Percentiles rank a stretch among this genome's conserved stretches.
phyloP scores from a whole-genome alignment of 148 eudicot genomes.

The Nyssa sinensis region DNA sequence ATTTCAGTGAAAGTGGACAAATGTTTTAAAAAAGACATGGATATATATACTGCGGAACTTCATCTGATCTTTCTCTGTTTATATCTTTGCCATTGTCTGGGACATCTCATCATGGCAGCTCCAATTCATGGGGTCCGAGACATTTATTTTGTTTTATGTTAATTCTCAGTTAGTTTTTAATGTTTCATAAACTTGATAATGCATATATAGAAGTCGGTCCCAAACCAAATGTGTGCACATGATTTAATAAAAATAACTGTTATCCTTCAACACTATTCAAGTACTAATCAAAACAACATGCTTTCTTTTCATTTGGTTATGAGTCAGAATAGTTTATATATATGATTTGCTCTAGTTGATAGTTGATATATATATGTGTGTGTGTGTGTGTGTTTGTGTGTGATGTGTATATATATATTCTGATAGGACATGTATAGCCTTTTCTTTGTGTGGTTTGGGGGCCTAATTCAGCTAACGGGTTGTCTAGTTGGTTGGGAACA shows the following conservation, averaged over 20 bases:
- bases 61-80: constrained; percentile 18
- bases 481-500: constrained; percentile 28
- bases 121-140: constrained; percentile 21
- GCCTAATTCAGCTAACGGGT: not conserved
- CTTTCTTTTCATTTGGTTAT: not conserved
- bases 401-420: too few relatives aligned
- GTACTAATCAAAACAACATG: too few relatives aligned
- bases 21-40: constrained; percentile 21
- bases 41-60: constrained; percentile 26
- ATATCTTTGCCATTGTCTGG: constrained; percentile 27
- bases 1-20: constrained; percentile 19
- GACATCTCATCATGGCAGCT: constrained; percentile 46
- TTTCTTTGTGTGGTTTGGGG: not conserved
- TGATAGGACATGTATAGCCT: not conserved
- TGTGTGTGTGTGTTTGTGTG: too few relatives aligned
- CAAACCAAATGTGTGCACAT: not conserved
- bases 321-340: too few relatives aligned
- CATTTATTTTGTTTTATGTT: constrained; percentile 2
- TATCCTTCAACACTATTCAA: not conserved
- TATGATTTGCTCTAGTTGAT: not conserved
- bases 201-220: not conserved
- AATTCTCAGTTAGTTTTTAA: not conserved
- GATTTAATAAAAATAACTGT: not conserved
- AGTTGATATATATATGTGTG: too few relatives aligned
- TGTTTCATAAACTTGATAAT: not conserved